Evolutionary conservation across 2,329 filamentous ascomycete species (phyloP).

Genomic region (Cordyceps fumosorosea): DNA sequence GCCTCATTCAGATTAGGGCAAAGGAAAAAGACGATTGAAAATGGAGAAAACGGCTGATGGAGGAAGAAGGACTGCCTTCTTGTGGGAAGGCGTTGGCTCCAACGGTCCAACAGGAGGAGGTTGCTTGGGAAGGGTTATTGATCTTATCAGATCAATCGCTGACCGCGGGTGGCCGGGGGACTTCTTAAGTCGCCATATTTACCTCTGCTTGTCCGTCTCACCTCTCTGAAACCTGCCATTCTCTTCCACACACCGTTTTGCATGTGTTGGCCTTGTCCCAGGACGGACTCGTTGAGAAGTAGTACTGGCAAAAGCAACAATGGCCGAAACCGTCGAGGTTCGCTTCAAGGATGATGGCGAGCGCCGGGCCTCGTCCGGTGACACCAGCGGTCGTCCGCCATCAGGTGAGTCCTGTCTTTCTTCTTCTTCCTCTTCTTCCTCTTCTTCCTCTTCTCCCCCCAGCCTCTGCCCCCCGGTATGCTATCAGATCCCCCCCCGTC

Average conservation of each 20-base stretch:
- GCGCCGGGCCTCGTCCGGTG: neutral
- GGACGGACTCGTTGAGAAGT: neutral
- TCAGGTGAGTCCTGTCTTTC: neutral
- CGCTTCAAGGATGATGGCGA: slow-evolving; percentile 1
- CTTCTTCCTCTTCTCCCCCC: neutral
- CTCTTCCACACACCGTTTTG: neutral
- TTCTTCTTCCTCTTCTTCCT: neutral
- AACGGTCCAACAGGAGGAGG: neutral
- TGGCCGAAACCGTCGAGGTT: slow-evolving; percentile 8
- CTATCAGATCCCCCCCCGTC: neutral
- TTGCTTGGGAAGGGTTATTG: neutral
- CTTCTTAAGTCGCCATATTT: neutral
- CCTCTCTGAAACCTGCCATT: too few relatives aligned
- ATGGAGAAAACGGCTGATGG: neutral
- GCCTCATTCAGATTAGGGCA: slow-evolving; percentile 1
- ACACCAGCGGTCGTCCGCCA: neutral
- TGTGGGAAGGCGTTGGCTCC: neutral
- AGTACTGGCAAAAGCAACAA: neutral
- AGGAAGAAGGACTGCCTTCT: neutral
- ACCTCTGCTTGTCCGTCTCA: neutral
- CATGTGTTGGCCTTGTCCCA: too few relatives aligned
- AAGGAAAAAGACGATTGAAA: neutral
- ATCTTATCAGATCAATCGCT: slow-evolving; percentile 14
- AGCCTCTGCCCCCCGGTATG: neutral
- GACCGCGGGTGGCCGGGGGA: neutral